Evolutionary conservation across 2,329 filamentous ascomycete genomes (phyloP), one percentile per base, ranked within the genome.

Genomic region (Coleophoma eucalyptorum): DNA sequence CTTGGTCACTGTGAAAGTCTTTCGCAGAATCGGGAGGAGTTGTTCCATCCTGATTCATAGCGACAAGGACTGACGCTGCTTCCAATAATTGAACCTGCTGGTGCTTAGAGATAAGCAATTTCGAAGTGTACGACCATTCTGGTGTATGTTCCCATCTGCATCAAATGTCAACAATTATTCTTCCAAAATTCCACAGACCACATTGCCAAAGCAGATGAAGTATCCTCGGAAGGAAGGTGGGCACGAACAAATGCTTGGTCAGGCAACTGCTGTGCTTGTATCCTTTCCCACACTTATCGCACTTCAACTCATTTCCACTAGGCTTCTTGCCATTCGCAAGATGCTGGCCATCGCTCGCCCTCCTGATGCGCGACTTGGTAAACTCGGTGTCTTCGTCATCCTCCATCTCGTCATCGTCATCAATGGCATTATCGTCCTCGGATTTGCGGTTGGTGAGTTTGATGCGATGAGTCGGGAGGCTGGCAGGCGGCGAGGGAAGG

Each of bases 181-280:
- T 59, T 50, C 50, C 51, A 54, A 58, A 50, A 55, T 49, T 43
- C 51, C 48, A 43, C 35, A 37, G 51, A 26, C 16, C 45, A 38
- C 42, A 55, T 57, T 65, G 64, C 67, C 65, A 65, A 64, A 65
- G 67, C 66, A 69, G 67, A 54, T 53, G 53, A 54, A 56, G 49
- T 51, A 58, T 51, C 55, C 43, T 56, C 60, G 59, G 61, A 67
- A 66, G 74, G 73, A 74, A 73, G 74, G 77, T 80, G 84, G 80
- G 76, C 80, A 96, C 94, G 83, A 86, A 97, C 94, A 97, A 87
- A 86, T 99, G 94, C 84, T 97, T 99, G 71, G 90, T 95, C 79
- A 99, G 84, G 84, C 94, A 99, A 79, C 94, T 97, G 84, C 92
- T 96, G 81, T 99, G 94, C 85, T 99, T 99, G 84, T 99, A 99